A percentile compares a stretch with the other conserved stretches of the same genome.
Evolutionary conservation across 164 flowering plant species (phyloP).

Genomic region (Aristolochia contorta): DNA sequence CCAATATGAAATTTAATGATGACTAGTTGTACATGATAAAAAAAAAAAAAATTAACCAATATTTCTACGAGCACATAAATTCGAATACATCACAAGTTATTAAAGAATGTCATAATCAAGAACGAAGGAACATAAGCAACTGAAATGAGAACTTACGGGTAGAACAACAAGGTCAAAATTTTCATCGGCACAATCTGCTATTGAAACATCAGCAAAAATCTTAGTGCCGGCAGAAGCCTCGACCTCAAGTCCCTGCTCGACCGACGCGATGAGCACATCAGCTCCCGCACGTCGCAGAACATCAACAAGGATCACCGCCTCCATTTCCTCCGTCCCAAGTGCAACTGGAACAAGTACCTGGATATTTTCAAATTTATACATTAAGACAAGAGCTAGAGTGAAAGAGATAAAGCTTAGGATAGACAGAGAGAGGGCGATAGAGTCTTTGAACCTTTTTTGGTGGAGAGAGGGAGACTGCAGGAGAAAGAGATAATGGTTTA

Average conservation of each 20-base stretch:
- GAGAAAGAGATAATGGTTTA: slow-evolving; percentile 1
- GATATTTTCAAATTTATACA: neutral
- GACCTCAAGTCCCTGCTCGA: slow-evolving; percentile 66
- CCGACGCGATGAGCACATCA: slow-evolving; percentile 71
- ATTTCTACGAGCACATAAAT: no score
- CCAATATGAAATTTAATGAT: no score
- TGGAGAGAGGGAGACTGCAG: slow-evolving; percentile 7
- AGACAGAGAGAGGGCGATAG: neutral
- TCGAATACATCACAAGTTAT: neutral
- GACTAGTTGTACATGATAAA: no score
- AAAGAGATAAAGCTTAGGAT: neutral
- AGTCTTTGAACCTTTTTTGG: slow-evolving; percentile 32
- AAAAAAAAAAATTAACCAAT: no score
- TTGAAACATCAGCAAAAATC: slow-evolving; percentile 64
- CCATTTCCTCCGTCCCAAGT: slow-evolving; percentile 83
- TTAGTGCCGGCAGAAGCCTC: slow-evolving; percentile 60
- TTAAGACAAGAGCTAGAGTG: neutral
- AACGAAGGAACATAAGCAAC: neutral
- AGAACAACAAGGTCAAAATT: slow-evolving; percentile 70
- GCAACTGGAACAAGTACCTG: slow-evolving; percentile 89
- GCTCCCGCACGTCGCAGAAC: slow-evolving; percentile 88
- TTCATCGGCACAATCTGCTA: slow-evolving; percentile 41
- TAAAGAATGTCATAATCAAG: neutral
- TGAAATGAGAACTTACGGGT: slow-evolving; percentile 41
- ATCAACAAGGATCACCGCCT: slow-evolving; percentile 64